Percentiles rank a stretch among this genome's conserved stretches.
These are phyloP conservation scores for Rehmannia glutinosa DNA, from an alignment of 257 asterid species.

Conservation along the genomic window DNA sequence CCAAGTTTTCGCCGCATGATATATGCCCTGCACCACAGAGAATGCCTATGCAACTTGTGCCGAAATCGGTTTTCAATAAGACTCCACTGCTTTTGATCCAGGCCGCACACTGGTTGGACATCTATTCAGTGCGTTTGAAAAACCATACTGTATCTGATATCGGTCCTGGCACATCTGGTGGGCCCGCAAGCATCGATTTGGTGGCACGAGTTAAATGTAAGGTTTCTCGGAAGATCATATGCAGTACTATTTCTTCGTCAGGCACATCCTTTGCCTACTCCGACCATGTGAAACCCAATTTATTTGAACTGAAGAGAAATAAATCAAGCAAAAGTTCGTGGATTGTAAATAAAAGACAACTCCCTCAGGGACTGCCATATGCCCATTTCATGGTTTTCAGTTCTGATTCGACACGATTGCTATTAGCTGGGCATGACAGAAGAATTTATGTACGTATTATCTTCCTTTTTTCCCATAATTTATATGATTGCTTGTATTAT, in stretches of 20 bases:
- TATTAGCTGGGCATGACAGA: slow-evolving; percentile 84
- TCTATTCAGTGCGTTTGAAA: slow-evolving; percentile 45
- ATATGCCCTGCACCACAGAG: slow-evolving; percentile 88
- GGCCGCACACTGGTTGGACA: slow-evolving; percentile 53
- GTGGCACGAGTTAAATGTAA: slow-evolving; percentile 74
- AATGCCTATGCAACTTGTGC: slow-evolving; percentile 61
- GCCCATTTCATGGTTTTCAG: slow-evolving; percentile 85
- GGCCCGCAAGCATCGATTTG: slow-evolving; percentile 52
- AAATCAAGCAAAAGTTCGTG: slow-evolving; percentile 46
- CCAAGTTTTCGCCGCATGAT: slow-evolving; percentile 83
- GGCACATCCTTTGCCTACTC: slow-evolving; percentile 85
- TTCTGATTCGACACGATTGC: slow-evolving; percentile 70
- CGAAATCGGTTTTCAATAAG: slow-evolving; percentile 36
- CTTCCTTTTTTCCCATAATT: background rate
- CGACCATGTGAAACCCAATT: slow-evolving; percentile 65
- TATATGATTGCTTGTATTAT: background rate
- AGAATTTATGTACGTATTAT: slow-evolving; percentile 63
- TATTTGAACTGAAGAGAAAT: slow-evolving; percentile 64
- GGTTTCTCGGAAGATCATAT: slow-evolving; percentile 77
- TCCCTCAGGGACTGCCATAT: slow-evolving; percentile 62
- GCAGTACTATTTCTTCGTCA: slow-evolving; percentile 83
- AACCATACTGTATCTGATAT: slow-evolving; percentile 38
- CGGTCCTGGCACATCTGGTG: slow-evolving; percentile 49
- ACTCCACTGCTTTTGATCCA: slow-evolving; percentile 63
- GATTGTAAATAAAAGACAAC: slow-evolving; percentile 60